Conservation (phyloP, 176 grass and related monocot genomes). For the Cocos nucifera region DNA sequence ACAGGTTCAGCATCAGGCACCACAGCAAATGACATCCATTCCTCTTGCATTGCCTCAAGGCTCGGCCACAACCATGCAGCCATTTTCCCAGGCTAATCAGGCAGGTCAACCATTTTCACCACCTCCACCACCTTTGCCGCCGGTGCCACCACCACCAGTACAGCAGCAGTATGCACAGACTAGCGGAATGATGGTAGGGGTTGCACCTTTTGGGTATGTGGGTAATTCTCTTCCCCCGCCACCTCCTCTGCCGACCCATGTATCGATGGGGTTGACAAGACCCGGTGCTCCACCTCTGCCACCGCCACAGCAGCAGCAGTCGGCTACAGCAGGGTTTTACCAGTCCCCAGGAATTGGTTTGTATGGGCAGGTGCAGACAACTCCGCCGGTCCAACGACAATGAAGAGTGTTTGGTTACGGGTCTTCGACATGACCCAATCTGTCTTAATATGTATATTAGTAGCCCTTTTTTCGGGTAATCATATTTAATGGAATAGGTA, state of each 20-base stretch:
- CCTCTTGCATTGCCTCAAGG: conserved; percentile 25
- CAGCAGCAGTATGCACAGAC: conserved; percentile 60
- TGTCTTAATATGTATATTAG: conserved; percentile 59
- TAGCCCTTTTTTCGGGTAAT: not conserved
- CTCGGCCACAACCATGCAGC: conserved; percentile 28
- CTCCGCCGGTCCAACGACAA: conserved; percentile 64
- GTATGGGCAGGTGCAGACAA: conserved; percentile 55
- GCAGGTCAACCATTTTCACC: conserved; percentile 39
- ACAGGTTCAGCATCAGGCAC: conserved; percentile 32
- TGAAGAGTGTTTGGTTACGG: conserved; percentile 19
- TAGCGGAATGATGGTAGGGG: conserved; percentile 36
- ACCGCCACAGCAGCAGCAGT: conserved; percentile 44
- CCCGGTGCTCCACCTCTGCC: conserved; percentile 32
- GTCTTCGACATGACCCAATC: conserved; percentile 22
- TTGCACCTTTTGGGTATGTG: conserved; percentile 42
- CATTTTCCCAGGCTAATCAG: conserved; percentile 25
- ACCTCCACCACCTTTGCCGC: conserved; percentile 47
- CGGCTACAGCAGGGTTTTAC: conserved; percentile 50
- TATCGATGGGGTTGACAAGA: conserved; percentile 27
- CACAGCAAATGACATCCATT: conserved; percentile 11
- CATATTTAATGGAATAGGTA: too few relatives aligned
- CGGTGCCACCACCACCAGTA: conserved; percentile 21
- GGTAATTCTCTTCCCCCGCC: conserved; percentile 42
- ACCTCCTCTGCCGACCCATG: conserved; percentile 35
- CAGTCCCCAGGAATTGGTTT: conserved; percentile 49